Conservation (phyloP, 2,329 filamentous ascomycete genomes). For the Pseudopyricularia cyperi region DNA sequence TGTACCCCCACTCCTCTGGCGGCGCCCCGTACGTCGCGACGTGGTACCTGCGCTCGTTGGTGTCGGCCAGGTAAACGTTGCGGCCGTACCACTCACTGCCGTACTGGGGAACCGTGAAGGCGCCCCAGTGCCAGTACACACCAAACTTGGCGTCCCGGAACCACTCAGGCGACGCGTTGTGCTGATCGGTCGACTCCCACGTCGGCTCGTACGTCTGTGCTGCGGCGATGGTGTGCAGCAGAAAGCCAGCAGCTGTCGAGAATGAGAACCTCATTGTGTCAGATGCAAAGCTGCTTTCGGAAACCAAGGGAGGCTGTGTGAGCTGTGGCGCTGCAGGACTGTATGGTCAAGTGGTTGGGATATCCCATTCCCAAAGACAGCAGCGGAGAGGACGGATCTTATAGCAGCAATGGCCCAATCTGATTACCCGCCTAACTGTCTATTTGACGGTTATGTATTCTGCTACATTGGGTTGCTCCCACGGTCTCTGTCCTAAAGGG, state of each 20-base stretch:
- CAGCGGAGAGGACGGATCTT: no score
- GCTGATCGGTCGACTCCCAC: conserved; percentile 16
- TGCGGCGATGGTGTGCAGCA: neutral
- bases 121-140: conserved; percentile 49
- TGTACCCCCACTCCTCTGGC: conserved; percentile 1
- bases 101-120: conserved; percentile 42
- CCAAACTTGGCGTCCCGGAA: conserved; percentile 42
- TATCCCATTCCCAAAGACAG: no score
- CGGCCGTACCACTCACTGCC: conserved; percentile 40
- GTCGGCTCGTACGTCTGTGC: neutral
- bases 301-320: neutral
- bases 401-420: no score
- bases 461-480: no score
- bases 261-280: neutral
- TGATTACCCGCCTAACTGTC: no score
- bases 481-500: no score
- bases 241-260: neutral
- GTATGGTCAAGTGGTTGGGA: no score
- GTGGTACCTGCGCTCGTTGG: neutral
- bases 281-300: neutral
- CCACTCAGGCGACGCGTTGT: conserved; percentile 34
- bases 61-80: conserved; percentile 13
- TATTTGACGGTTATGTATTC: no score
- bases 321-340: neutral
- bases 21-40: neutral